Base-by-base conservation (phyloP, 202 grass and related monocot genomes). In the Zoysia matrella region DNA sequence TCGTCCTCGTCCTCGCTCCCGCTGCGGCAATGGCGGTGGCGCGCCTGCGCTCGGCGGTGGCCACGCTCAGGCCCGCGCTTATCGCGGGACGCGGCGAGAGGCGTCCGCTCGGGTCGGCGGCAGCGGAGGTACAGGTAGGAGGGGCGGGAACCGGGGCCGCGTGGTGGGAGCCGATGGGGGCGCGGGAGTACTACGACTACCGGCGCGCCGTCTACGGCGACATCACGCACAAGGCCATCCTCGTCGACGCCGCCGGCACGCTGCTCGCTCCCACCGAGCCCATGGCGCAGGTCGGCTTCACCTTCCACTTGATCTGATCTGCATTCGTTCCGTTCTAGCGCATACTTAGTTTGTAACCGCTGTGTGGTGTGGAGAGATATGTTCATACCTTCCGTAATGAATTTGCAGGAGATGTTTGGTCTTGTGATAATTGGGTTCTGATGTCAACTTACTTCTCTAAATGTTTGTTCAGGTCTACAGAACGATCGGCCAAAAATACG, bases 141-240 rank as follows among this genome's bases (percentile, higher is more conserved):
- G 73, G 4, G 8, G 22, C 8, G 7, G 41, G 2, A 11, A 47
- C 72, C 1, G 82, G 74, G 40, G 18, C 41, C 13, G 73, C 84
- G 15, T 49, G 79, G 72, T 94, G 96, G 92, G 92, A 94, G 70
- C 52, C 76, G 71, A 67, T 84, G 78, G 95, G 90, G 0, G 84
- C 90, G 22, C 84, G 83, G 74, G 96, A 98, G 80, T 98, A 98
- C 80, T 89, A 98, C 30, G 30, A 36, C 30, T 36, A 36, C 30
- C 30, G 30, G 30, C 30, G 30, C 30, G 30, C 30, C 30, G 30
- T 36, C 30, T 36, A 36, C 30, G 30, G 30, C 30, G 30, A 36
- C 30, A 36, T 36, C 30, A 36, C 30, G 30, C 30, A 36, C 30
- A 36, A 36, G 30, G 30, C 30, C 30, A 36, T 36, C 30, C 30